Evolutionary conservation across 2,329 filamentous ascomycete genomes (phyloP), one percentile per base, ranked within the genome.

Genomic region (Madurella fahalii): DNA sequence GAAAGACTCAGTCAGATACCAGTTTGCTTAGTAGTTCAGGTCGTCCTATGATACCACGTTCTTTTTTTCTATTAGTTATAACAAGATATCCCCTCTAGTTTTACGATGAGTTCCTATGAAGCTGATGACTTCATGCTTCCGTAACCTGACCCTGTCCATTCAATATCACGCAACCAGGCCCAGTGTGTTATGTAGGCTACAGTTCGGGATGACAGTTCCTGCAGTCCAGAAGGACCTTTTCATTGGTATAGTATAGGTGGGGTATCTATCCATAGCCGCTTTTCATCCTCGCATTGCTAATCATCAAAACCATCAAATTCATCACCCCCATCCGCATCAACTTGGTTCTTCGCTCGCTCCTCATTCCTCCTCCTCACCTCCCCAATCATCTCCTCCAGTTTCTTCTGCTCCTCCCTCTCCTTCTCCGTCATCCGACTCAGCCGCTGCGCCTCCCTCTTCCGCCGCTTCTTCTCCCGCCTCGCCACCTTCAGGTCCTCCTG

Each of bases 381-480:
- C 20, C 77, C 75, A 47, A 92, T 77, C 74, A 92, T 74, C 11
- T 77, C 73, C 61, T 87, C 76, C 12, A 90, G 77, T 67, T 88
- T 81, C 61, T 71, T 76, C 62, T 84, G 77, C 68, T 85, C 79
- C 34, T 76, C 71, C 71, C 79, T 85, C 70, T 91, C 84, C 54
- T 84, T 82, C 3, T 86, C 83, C n/a, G 83, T 88, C 82, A 93
- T 84, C 56, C 76, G 78, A 31, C 81, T 78, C 65, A 78, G 72
- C 59, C 76, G 75, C 67, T 86, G 82, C 9, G 82, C 81, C 58
- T 91, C 85, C 56, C 80, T 64, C 63, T 65, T 69, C 58, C 66
- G 62, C 42, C 67, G 58, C 62, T 68, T 70, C 66, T 68, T 69
- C 58, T 70, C 69, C 16, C 69, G 60, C 48, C 69, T 63, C 45